A percentile compares a stretch with the other conserved stretches of the same genome.
Evolutionary conservation across 1,284 basidiomycete genomes (phyloP).

Genomic region (Boletus semigastroideus): DNA sequence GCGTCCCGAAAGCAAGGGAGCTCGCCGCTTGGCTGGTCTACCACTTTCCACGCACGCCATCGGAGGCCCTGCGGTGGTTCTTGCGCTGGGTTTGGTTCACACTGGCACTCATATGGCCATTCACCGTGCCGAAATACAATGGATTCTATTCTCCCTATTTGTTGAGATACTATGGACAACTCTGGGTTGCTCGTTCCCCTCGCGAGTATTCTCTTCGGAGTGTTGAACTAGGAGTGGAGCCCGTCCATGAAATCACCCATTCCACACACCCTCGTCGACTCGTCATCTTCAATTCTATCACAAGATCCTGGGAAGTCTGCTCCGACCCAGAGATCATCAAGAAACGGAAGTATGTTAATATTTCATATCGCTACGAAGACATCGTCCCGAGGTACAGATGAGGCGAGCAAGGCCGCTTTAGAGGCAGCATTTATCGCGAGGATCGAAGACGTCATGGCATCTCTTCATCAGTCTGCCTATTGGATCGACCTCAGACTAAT

Average conservation of each 20-base stretch:
- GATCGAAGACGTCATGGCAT: conserved; percentile 11
- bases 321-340: conserved; percentile 7
- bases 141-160: conserved; percentile 18
- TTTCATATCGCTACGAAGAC: conserved; percentile 24
- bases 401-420: background rate
- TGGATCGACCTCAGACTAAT: conserved; percentile 26
- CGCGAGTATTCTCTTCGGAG: conserved; percentile 25
- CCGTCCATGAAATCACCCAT: conserved; percentile 17
- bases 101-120: conserved; percentile 19
- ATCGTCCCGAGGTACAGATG: background rate
- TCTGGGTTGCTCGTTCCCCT: conserved; percentile 27
- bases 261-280: conserved; percentile 21
- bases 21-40: conserved; percentile 22
- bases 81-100: conserved; percentile 21
- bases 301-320: conserved; percentile 6
- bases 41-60: background rate
- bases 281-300: conserved; percentile 12
- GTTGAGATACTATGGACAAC: conserved; percentile 21
- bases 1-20: conserved; percentile 1
- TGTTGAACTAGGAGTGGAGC: conserved; percentile 5
- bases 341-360: conserved; percentile 18
- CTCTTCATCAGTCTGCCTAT: conserved; percentile 19
- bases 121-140: conserved; percentile 1
- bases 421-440: conserved; percentile 5
- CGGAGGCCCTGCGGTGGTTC: conserved; percentile 13